Percentiles rank a stretch among this genome's conserved stretches.
Conservation (phyloP, 148 eudicot genomes). For the Cornus suecica region DNA sequence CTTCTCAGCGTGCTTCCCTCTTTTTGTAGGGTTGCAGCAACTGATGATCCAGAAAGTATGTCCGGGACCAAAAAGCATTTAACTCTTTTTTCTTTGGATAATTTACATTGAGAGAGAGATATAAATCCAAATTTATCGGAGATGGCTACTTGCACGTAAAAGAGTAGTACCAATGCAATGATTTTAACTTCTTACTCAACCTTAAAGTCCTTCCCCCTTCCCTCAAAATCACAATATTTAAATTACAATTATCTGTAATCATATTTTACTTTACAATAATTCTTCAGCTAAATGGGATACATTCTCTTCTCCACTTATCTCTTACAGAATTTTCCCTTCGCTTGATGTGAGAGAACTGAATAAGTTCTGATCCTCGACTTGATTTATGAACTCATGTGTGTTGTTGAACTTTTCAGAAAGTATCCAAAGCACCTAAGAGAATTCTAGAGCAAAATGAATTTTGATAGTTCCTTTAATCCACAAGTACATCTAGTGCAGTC, state of each 20-base stretch:
- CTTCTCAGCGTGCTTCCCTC: not conserved
- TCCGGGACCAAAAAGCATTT: not conserved
- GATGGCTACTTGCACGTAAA: not conserved
- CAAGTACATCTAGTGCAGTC: not conserved
- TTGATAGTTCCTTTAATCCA: not conserved
- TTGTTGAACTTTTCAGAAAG: not conserved
- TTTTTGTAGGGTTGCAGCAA: not conserved
- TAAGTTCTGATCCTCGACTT: not conserved
- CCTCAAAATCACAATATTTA: not conserved
- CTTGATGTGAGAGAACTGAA: not conserved
- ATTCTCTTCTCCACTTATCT: not conserved
- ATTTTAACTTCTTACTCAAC: not conserved
- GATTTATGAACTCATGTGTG: not conserved
- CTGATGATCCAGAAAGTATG: constrained; percentile 6
- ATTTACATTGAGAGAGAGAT: not conserved
- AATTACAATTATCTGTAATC: not conserved
- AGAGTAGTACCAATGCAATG: not conserved
- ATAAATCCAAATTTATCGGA: not conserved
- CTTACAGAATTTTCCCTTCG: not conserved
- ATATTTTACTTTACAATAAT: not conserved
- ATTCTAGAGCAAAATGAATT: not conserved
- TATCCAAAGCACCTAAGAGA: not conserved
- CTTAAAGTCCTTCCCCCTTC: not conserved
- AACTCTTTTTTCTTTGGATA: no score
- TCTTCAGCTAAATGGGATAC: not conserved